Evolutionary conservation across 2,329 filamentous ascomycete genomes (phyloP).

Genomic region (Exophiala sp.): DNA sequence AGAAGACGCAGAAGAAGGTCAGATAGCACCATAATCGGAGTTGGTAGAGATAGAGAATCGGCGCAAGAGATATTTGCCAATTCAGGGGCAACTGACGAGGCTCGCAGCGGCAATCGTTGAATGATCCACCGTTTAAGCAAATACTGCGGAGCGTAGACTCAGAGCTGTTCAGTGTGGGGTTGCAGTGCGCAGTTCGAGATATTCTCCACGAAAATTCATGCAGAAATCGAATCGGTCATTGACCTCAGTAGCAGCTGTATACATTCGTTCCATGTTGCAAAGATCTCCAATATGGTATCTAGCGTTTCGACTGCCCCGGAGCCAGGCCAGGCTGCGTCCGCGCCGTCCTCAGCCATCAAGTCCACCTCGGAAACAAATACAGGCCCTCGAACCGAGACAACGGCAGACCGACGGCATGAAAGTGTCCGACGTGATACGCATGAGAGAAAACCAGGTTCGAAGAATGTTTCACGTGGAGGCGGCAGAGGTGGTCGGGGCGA

Average conservation of each 20-base stretch:
- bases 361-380: neutral
- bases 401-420: conserved; percentile 8
- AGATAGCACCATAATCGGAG: no score
- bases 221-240: neutral
- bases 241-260: neutral
- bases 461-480: conserved; percentile 17
- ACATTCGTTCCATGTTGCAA: conserved; percentile 13
- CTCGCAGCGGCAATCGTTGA: neutral
- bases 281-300: conserved; percentile 14
- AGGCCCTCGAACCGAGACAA: neutral
- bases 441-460: conserved; percentile 20
- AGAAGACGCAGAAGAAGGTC: conserved; percentile 47
- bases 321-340: conserved; percentile 8
- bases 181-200: no score
- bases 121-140: neutral
- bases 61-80: no score
- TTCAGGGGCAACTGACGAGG: neutral
- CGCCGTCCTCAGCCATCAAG: neutral
- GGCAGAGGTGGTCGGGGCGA: conserved; percentile 29
- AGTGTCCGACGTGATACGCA: conserved; percentile 1
- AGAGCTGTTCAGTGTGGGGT: no score
- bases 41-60: no score
- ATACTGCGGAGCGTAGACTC: no score
- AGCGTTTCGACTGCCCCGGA: conserved; percentile 7
- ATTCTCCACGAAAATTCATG: no score